Evolutionary conservation across 2,329 filamentous ascomycete species (phyloP).

Genomic region (Cadophora sp.): DNA sequence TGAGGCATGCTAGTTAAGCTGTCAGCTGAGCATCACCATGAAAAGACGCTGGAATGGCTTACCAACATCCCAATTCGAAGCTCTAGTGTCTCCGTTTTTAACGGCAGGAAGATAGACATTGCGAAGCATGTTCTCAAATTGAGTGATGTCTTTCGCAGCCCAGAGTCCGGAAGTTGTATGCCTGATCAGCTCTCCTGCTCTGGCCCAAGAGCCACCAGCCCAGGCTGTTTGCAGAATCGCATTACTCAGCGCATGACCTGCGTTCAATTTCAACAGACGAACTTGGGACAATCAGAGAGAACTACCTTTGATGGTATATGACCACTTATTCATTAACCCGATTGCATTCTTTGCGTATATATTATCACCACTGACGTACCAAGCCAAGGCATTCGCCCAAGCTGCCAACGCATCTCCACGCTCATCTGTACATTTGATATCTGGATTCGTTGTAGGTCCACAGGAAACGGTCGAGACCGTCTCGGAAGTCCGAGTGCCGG

Average conservation of each 20-base stretch:
- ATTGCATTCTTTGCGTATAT: slow-evolving; percentile 43
- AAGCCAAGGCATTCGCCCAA: slow-evolving; percentile 43
- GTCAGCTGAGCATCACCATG: slow-evolving; percentile 9
- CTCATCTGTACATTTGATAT: slow-evolving; percentile 42
- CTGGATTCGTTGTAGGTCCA: slow-evolving; percentile 40
- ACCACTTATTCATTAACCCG: slow-evolving; percentile 43
- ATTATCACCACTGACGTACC: slow-evolving; percentile 35
- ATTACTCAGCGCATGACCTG: slow-evolving; percentile 38
- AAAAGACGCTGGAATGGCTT: neutral
- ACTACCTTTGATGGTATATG: slow-evolving; percentile 35
- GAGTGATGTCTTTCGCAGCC: slow-evolving; percentile 32
- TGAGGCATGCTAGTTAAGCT: slow-evolving; percentile 17
- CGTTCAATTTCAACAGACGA: slow-evolving; percentile 1
- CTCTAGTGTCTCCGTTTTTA: slow-evolving; percentile 29
- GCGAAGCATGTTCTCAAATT: slow-evolving; percentile 40
- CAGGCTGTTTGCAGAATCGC: slow-evolving; percentile 43
- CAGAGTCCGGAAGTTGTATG: slow-evolving; percentile 39
- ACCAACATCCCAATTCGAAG: slow-evolving; percentile 43
- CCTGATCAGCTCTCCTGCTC: slow-evolving; percentile 43
- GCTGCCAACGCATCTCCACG: slow-evolving; percentile 43
- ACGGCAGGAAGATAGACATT: slow-evolving; percentile 42
- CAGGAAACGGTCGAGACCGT: slow-evolving; percentile 38
- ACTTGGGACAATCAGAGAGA: neutral
- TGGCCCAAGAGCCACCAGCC: slow-evolving; percentile 42
- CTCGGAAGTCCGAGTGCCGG: slow-evolving; percentile 24